phyloP scores from a whole-genome alignment of 2,329 filamentous ascomycete species.

The Pseudopyrenochaeta lycopersici region DNA sequence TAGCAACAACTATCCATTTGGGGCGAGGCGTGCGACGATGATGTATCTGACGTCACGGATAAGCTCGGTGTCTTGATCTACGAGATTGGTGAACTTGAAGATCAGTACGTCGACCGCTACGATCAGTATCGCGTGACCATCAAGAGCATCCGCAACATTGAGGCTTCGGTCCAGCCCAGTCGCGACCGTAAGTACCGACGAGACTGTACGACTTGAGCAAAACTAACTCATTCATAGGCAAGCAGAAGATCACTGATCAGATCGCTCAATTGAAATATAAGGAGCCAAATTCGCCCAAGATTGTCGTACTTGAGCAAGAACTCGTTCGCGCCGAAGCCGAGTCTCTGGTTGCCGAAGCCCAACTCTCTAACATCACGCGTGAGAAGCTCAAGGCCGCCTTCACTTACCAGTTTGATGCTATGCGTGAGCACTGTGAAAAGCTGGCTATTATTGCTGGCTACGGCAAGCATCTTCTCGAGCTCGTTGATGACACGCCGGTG shows the following conservation, averaged over 20 bases:
- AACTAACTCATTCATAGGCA: conserved; percentile 65
- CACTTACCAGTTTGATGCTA: conserved; percentile 96
- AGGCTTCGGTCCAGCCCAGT: conserved; percentile 97
- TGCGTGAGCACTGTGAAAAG: conserved; percentile 98
- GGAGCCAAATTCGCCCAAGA: conserved; percentile 96
- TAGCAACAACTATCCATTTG: conserved; percentile 99
- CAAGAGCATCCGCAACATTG: conserved; percentile 99
- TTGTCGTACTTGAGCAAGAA: conserved; percentile 97
- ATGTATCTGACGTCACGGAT: conserved; percentile 98
- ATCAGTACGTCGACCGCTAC: conserved; percentile 98
- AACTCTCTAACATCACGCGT: conserved; percentile 98
- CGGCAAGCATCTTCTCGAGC: conserved; percentile 96
- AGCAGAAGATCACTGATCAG: conserved; percentile 99
- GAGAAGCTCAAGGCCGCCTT: conserved; percentile 99
- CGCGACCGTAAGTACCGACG: conserved; percentile 77
- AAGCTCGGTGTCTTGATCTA: conserved; percentile 98
- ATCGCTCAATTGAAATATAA: conserved; percentile 99
- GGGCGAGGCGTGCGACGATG: conserved; percentile 95
- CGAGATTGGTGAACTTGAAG: conserved; percentile 97
- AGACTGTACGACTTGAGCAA: not conserved
- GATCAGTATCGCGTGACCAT: conserved; percentile 99
- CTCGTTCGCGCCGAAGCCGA: conserved; percentile 98
- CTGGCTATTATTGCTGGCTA: conserved; percentile 97
- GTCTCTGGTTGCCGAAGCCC: conserved; percentile 97
- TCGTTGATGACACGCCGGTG: conserved; percentile 95